Evolutionary conservation across 2,329 filamentous ascomycete species (phyloP), one percentile per base, ranked within the genome.

Genomic region (Stemphylium beticola): DNA sequence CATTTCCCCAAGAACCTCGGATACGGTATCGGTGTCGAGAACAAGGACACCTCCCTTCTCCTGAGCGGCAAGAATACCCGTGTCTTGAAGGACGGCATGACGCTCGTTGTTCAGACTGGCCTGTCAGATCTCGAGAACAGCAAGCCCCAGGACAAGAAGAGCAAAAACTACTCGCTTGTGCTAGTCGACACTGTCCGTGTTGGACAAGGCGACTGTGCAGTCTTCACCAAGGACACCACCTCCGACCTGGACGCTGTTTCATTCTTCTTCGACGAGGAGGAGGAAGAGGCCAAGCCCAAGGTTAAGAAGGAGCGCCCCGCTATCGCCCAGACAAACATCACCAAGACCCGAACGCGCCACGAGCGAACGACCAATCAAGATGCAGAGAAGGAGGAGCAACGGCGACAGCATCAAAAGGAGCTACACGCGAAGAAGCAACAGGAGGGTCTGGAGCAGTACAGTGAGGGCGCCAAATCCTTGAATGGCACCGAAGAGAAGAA

Each of bases 261-360:
- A 0, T 99, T 99, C 81, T 98, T 97, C 79, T 99, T 99, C 82
- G 96, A 96, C 72, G 93, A 98, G 65, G 92, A 96, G 64, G 86
- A 91, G 60, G 87, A 92, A 74, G 85, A 90, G 9, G 90, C 91
- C n/a, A 96, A 95, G 69, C 82, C 83, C 65, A 96, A 96, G 77
- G 87, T 93, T 66, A 96, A 95, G 83, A 92, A 88, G 76, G 89
- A 95, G 66, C 86, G 89, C 38, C 92, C 91, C 53, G 92, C 93
- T 24, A 90, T 97, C 55, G 92, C 93, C 20, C 90, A 92, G 48
- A 96, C 93, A 70, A 99, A 98, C 74, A 96, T 98, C 69, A 96
- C 92, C 17, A 93, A 92, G 76, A 96, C 92, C 2, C 90, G 96
- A 60, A 84, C 98, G 44, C 90, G 95, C 66, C 95, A 92, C 14